phyloP scores from a whole-genome alignment of 495 filamentous ascomycete genomes.

The Acidiella bohemica region DNA sequence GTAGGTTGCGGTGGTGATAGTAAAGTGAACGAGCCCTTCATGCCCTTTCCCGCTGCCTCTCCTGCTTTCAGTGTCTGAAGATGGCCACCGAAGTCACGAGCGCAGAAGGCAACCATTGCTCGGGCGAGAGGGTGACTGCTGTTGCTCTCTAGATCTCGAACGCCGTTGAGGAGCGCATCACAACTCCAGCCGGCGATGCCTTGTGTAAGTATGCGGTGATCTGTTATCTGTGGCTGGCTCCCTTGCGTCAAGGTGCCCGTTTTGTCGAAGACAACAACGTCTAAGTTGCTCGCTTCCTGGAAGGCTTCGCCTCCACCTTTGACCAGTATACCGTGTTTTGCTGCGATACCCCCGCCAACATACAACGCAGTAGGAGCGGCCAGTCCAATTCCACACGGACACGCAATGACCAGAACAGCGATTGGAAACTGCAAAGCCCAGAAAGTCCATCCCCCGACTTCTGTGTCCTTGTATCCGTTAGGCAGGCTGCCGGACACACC shows the following conservation, averaged over 20 bases:
- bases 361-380: slow-evolving; percentile 89
- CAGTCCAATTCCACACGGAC: slow-evolving; percentile 83
- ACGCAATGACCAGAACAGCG: slow-evolving; percentile 88
- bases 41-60: slow-evolving; percentile 70
- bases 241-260: slow-evolving; percentile 85
- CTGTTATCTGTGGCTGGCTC: slow-evolving; percentile 64
- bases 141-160: slow-evolving; percentile 60
- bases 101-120: slow-evolving; percentile 60
- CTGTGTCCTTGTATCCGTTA: slow-evolving; percentile 47
- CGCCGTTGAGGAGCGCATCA: slow-evolving; percentile 35
- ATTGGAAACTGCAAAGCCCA: slow-evolving; percentile 90
- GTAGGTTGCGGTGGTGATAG: slow-evolving; percentile 22
- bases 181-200: slow-evolving; percentile 30
- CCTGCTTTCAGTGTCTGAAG: slow-evolving; percentile 40
- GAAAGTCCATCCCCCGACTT: slow-evolving; percentile 63
- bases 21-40: slow-evolving; percentile 54
- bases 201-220: slow-evolving; percentile 38
- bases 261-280: slow-evolving; percentile 90
- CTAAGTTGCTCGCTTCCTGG: slow-evolving; percentile 76
- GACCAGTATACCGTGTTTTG: slow-evolving; percentile 76
- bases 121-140: slow-evolving; percentile 81
- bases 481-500: slow-evolving; percentile 58
- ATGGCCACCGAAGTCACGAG: background rate
- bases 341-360: slow-evolving; percentile 79
- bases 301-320: slow-evolving; percentile 96